Base-by-base conservation (phyloP, 139 green algal species). In the Pleodorina starrii region DNA sequence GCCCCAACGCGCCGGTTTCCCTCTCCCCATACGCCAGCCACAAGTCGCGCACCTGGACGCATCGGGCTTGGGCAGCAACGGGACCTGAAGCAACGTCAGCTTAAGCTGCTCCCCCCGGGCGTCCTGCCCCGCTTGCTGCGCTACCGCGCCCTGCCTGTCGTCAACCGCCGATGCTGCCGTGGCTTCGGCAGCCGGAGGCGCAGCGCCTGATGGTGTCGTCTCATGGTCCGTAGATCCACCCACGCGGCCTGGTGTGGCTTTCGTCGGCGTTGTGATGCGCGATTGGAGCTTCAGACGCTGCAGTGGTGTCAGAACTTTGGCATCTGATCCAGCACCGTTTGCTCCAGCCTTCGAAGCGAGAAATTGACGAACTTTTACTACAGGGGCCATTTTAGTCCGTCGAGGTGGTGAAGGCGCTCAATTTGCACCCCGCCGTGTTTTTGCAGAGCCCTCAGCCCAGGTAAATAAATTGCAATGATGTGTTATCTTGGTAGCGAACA, bases 41-140 rank as follows among this genome's bases (percentile, higher is more conserved):
- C n/a, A n/a, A n/a, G n/a, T n/a, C 9, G 25, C 74, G n/a, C 36
- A 85, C 77, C 77, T 72, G 1, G 77, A 19, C 5, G 57, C 27
- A 35, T 72, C 77, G 6, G 77, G 77, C 54, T 85, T 85, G 5
- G 77, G 77, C 21, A 85, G 77, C 51, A 85, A 51, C 35, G 77
- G 77, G 12, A 59, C 38, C 35, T 73, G 50, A 12, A 85, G 40
- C 5, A 85, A 25, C 6, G 77, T 85, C 7, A 85, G 77, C 51
- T 73, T 73, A 9, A 71, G 51, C 25, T 73, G n/a, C 1, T 38
- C 27, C 27, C 0, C 72, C 40, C 19, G 16, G 2, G 29, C 35
- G 25, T 12, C 72, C 72, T 51, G 40, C 16, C 17, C 72, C 32
- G 23, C 11, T 36, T 59, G 72, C 1, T 59, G 29, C 3, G 21